Percentiles rank a stretch among this genome's conserved stretches.
Conservation (phyloP, 2,329 filamentous ascomycete genomes). For the Sclerotinia minor region DNA sequence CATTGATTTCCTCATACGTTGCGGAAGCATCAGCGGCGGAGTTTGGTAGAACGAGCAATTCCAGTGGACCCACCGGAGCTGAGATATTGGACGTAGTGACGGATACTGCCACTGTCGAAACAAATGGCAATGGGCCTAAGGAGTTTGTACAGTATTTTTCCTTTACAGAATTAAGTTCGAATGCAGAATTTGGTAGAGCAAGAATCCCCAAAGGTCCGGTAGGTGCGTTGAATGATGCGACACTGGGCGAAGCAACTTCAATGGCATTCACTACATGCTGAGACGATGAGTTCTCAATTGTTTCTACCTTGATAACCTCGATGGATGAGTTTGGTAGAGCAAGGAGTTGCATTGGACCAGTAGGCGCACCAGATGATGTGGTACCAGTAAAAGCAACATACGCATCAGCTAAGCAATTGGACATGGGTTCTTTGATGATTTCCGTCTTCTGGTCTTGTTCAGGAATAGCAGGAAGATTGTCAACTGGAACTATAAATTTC, state of each 20-base stretch:
- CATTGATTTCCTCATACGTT: not conserved
- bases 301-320: not conserved
- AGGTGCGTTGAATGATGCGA: conserved; percentile 25
- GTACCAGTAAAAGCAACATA: not conserved
- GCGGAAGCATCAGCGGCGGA: conserved; percentile 5
- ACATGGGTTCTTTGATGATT: not conserved
- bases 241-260: conserved; percentile 39
- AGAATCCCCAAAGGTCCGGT: conserved; percentile 47
- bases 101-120: not conserved
- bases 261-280: not conserved
- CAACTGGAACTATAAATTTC: not conserved
- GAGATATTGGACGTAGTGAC: not conserved
- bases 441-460: not conserved
- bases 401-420: not conserved
- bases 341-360: conserved; percentile 47
- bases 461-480: not conserved
- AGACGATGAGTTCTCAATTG: not conserved
- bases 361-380: conserved; percentile 26
- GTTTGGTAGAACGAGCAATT: conserved; percentile 57
- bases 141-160: not conserved
- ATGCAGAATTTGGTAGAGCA: conserved; percentile 52
- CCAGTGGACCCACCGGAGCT: conserved; percentile 38
- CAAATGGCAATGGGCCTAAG: no score
- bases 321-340: conserved; percentile 51
- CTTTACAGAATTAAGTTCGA: not conserved